Evolutionary conservation across 73 alveolate species (phyloP).

Genomic region (Diophrys appendiculata): DNA sequence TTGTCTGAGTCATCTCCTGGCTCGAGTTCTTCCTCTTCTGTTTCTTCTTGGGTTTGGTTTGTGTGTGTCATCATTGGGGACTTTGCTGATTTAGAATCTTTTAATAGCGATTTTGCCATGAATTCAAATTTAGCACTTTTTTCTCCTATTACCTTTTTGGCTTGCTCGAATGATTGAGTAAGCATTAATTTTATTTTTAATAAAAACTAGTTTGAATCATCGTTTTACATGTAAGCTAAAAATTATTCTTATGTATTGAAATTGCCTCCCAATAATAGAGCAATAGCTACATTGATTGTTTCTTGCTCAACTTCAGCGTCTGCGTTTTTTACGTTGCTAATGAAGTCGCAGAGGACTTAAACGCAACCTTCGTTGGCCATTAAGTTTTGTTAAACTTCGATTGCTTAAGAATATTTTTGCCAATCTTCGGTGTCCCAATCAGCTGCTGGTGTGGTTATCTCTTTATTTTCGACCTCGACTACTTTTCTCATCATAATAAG

Average conservation of each 20-base stretch:
- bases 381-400: constrained; percentile 32
- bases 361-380: constrained; percentile 45
- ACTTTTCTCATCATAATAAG: background rate
- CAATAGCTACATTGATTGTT: constrained; percentile 40
- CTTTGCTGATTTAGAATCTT: background rate
- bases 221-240: constrained; percentile 38
- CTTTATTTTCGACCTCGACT: background rate
- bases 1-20: constrained; percentile 21
- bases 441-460: background rate
- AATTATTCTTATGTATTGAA: constrained; percentile 51
- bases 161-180: constrained; percentile 24
- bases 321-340: constrained; percentile 32
- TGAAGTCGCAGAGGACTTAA: constrained; percentile 46
- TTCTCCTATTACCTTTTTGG: constrained; percentile 37
- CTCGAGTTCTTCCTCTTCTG: constrained; percentile 8
- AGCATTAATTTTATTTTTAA: constrained; percentile 37
- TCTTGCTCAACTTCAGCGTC: constrained; percentile 47
- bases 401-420: constrained; percentile 13
- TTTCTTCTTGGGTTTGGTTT: background rate
- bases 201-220: constrained; percentile 40
- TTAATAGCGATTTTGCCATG: constrained; percentile 14
- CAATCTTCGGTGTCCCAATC: constrained; percentile 57
- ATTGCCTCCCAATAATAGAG: constrained; percentile 67
- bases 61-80: constrained; percentile 26
- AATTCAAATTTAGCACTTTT: constrained; percentile 24